A percentile compares a stretch with the other conserved stretches of the same genome.
Evolutionary conservation across 352 stramenopile genomes (phyloP).

Genomic region (Nothophytophthora sp.): DNA sequence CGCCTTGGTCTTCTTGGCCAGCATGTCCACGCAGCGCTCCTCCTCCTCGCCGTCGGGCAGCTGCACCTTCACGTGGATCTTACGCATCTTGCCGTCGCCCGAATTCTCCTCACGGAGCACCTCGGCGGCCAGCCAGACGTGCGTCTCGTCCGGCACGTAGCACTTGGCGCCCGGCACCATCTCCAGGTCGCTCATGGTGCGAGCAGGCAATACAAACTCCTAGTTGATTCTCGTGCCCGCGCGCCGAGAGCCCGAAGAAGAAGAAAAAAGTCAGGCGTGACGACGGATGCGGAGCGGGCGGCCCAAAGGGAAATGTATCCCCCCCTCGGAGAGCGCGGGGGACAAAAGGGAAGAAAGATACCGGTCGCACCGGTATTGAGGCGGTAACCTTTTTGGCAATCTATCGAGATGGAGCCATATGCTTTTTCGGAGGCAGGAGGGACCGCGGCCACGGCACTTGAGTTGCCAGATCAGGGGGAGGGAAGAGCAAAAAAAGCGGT

Average conservation of each 20-base stretch:
- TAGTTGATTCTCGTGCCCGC: conserved; percentile 4
- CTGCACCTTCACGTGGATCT: conserved; percentile 69
- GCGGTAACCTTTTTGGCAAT: no score
- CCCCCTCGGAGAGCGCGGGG: background rate
- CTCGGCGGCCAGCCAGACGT: conserved; percentile 83
- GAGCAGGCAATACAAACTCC: conserved; percentile 8
- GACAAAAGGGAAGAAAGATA: background rate
- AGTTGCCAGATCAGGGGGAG: no score
- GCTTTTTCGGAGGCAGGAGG: no score
- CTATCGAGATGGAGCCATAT: no score
- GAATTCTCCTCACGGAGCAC: conserved; percentile 71
- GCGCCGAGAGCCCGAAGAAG: conserved; percentile 19
- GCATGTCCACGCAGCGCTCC: conserved; percentile 72
- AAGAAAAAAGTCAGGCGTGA: background rate
- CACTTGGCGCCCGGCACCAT: conserved; percentile 77
- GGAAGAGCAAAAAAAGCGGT: no score
- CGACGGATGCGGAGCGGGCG: background rate
- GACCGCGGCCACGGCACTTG: no score
- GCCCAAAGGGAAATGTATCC: background rate
- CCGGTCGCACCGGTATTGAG: background rate
- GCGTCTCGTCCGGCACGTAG: conserved; percentile 85
- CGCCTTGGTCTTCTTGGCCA: conserved; percentile 70
- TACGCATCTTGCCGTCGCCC: conserved; percentile 56
- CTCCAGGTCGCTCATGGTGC: conserved; percentile 46
- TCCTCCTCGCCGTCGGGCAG: conserved; percentile 45